A percentile compares a stretch with the other conserved stretches of the same genome.
Conservation (phyloP, 192 early-diverging fungal genomes). For the Endogone sp. region DNA sequence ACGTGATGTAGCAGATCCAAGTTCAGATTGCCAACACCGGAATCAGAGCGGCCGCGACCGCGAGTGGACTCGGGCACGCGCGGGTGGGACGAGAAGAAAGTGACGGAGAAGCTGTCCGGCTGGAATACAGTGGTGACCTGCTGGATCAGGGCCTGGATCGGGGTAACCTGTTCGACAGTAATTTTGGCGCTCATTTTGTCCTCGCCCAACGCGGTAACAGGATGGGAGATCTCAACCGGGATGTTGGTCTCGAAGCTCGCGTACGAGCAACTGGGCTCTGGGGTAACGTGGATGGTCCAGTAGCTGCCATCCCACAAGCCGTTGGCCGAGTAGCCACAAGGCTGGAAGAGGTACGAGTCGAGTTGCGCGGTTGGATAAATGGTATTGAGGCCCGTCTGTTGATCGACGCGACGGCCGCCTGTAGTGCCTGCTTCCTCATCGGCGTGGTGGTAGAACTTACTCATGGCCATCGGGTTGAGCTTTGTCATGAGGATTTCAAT, state of each 20-base stretch:
- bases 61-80: not conserved
- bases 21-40: not conserved
- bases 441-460: conserved; percentile 64
- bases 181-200: conserved; percentile 4
- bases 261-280: conserved; percentile 96
- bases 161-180: conserved; percentile 29
- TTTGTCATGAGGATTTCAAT: conserved; percentile 97
- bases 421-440: conserved; percentile 58
- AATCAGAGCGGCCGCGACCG: conserved; percentile 18
- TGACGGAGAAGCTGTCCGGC: conserved; percentile 73
- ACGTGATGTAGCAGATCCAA: no score
- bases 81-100: conserved; percentile 65
- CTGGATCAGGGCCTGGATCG: conserved; percentile 63
- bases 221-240: conserved; percentile 51
- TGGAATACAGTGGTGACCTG: conserved; percentile 83
- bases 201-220: not conserved
- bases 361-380: conserved; percentile 79
- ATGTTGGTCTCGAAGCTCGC: conserved; percentile 98
- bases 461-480: conserved; percentile 76
- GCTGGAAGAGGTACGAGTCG: conserved; percentile 91
- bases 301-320: conserved; percentile 78
- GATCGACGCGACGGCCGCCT: conserved; percentile 66
- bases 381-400: conserved; percentile 71
- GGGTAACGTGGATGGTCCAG: conserved; percentile 98
- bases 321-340: conserved; percentile 97